A percentile compares a stretch with the other conserved stretches of the same genome.
Evolutionary conservation across 2,329 filamentous ascomycete species (phyloP).

Genomic region (Zymoseptoria pseudotritici): DNA sequence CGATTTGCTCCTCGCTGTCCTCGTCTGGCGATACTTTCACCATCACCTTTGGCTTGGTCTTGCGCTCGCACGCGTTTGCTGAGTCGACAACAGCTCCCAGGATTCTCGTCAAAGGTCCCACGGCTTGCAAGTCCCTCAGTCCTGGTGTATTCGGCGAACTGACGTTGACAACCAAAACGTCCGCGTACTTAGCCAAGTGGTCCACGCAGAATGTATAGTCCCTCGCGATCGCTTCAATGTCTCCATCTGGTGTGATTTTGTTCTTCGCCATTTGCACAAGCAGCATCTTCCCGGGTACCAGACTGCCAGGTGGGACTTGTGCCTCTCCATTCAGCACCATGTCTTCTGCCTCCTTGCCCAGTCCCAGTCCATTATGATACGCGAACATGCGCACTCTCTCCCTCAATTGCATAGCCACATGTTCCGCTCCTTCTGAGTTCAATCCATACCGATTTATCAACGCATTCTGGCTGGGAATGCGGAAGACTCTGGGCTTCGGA

Average conservation of each 20-base stretch:
- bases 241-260: conserved; percentile 77
- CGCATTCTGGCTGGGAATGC: conserved; percentile 72
- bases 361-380: conserved; percentile 58
- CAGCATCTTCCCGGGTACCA: conserved; percentile 67
- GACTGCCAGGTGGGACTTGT: conserved; percentile 71
- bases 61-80: conserved; percentile 60
- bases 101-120: conserved; percentile 73
- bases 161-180: conserved; percentile 96
- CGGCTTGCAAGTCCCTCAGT: conserved; percentile 75
- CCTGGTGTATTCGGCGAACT: conserved; percentile 95
- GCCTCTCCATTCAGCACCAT: conserved; percentile 70
- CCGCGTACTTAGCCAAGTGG: conserved; percentile 76
- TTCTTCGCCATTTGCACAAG: conserved; percentile 96
- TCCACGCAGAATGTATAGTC: conserved; percentile 87
- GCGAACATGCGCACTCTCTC: conserved; percentile 74
- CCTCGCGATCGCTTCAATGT: conserved; percentile 70
- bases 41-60: conserved; percentile 75
- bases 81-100: conserved; percentile 75
- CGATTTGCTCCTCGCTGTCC: conserved; percentile 73
- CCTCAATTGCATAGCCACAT: conserved; percentile 70
- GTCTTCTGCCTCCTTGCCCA: conserved; percentile 56
- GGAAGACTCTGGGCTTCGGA: conserved; percentile 78
- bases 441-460: conserved; percentile 95
- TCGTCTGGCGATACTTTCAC: conserved; percentile 98
- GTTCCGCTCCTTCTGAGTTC: conserved; percentile 83